Percentiles rank a stretch among this genome's conserved stretches.
Evolutionary conservation across 2,329 filamentous ascomycete genomes (phyloP).

Genomic region (Beauveria rudraprayagi): DNA sequence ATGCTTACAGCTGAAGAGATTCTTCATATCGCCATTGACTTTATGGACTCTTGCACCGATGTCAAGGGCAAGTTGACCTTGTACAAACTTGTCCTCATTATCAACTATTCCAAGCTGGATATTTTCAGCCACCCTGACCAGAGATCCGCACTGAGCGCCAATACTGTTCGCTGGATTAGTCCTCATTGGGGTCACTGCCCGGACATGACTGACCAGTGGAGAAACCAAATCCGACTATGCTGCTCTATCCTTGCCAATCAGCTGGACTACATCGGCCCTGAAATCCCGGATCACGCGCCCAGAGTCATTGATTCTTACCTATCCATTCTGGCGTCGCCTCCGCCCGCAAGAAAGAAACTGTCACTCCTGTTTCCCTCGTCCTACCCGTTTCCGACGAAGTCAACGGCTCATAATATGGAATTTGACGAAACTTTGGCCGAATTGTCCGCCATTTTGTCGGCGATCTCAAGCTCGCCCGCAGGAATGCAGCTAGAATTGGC

Average conservation of each 20-base stretch:
- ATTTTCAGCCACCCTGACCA: slow-evolving; percentile 76
- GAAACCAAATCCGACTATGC: slow-evolving; percentile 85
- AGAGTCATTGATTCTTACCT: slow-evolving; percentile 88
- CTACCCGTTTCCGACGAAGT: slow-evolving; percentile 78
- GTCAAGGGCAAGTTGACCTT: slow-evolving; percentile 87
- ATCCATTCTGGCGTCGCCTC: slow-evolving; percentile 54
- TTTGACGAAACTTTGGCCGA: slow-evolving; percentile 88
- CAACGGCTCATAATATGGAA: slow-evolving; percentile 48
- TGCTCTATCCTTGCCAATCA: slow-evolving; percentile 89
- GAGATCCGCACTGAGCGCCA: slow-evolving; percentile 63
- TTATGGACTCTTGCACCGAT: slow-evolving; percentile 80
- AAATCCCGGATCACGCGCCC: slow-evolving; percentile 82
- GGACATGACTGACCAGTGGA: slow-evolving; percentile 75
- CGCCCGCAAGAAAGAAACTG: slow-evolving; percentile 54
- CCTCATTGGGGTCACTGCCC: slow-evolving; percentile 82
- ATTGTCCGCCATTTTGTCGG: slow-evolving; percentile 77
- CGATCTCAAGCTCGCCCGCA: slow-evolving; percentile 62
- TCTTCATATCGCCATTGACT: slow-evolving; percentile 82
- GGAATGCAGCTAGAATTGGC: slow-evolving; percentile 69
- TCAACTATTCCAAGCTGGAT: slow-evolving; percentile 78
- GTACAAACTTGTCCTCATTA: slow-evolving; percentile 86
- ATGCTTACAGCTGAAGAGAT: slow-evolving; percentile 77
- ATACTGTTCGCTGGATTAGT: slow-evolving; percentile 82
- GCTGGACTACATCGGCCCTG: slow-evolving; percentile 65
- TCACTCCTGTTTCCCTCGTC: slow-evolving; percentile 84